Evolutionary conservation across 306 rosid genomes (phyloP).

Genomic region (Datisca glomerata): DNA sequence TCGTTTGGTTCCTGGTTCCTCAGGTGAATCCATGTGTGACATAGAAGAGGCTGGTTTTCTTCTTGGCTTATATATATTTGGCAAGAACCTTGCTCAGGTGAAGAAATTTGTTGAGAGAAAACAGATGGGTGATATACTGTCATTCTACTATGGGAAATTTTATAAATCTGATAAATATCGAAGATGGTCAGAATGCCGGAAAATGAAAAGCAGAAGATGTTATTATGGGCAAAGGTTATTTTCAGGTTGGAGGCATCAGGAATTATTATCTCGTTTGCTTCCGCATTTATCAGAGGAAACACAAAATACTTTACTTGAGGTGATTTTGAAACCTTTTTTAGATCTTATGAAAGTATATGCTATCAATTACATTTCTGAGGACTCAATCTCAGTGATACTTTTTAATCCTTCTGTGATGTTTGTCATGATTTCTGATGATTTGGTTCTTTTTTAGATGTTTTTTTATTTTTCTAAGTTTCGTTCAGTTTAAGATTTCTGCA

Average conservation of each 20-base stretch:
- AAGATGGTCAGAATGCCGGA: constrained; percentile 70
- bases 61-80: constrained; percentile 76
- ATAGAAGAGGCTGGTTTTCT: constrained; percentile 56
- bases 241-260: constrained; percentile 75
- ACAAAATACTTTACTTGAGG: constrained; percentile 39
- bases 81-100: constrained; percentile 72
- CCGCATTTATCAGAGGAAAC: constrained; percentile 39
- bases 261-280: constrained; percentile 61
- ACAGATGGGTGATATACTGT: constrained; percentile 58
- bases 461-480: too few relatives aligned
- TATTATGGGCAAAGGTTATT: constrained; percentile 59
- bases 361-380: too few relatives aligned
- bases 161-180: constrained; percentile 49
- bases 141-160: constrained; percentile 80
- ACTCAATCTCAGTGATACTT: too few relatives aligned
- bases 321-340: too few relatives aligned
- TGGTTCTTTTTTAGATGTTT: too few relatives aligned
- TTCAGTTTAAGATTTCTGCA: too few relatives aligned
- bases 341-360: too few relatives aligned
- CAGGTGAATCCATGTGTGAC: constrained; percentile 42
- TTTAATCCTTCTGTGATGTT: too few relatives aligned
- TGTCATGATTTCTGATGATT: too few relatives aligned
- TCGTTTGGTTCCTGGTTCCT: constrained; percentile 50
- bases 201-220: constrained; percentile 51
- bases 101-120: constrained; percentile 49